A percentile compares a stretch with the other conserved stretches of the same genome.
These are phyloP conservation scores for Lenwebbia sp. DNA, from an alignment of 345 rosid species.

Conservation along the genomic window DNA sequence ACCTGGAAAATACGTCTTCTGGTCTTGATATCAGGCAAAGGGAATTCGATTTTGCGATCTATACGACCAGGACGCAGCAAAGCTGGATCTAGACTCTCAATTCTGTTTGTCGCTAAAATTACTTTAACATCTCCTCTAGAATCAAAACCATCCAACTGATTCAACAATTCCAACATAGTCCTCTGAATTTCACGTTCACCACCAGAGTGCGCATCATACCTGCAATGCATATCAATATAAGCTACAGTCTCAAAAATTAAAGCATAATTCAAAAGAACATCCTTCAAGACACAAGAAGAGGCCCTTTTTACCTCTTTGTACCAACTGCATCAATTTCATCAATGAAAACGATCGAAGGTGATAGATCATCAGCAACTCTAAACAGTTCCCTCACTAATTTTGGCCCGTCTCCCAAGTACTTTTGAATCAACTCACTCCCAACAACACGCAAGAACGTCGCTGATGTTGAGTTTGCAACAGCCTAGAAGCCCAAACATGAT, in stretches of 20 bases:
- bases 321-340: constrained; percentile 99
- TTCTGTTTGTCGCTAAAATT: constrained; percentile 91
- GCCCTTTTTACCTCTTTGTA: constrained; percentile 55
- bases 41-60: constrained; percentile 94
- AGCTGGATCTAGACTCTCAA: constrained; percentile 96
- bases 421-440: constrained; percentile 95
- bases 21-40: constrained; percentile 98
- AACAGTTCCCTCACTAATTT: constrained; percentile 93
- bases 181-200: constrained; percentile 98
- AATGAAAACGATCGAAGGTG: constrained; percentile 92
- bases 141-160: constrained; percentile 95
- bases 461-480: constrained; percentile 95
- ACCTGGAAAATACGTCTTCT: constrained; percentile 98
- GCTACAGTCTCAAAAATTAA: neutral
- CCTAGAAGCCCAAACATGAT: constrained; percentile 31
- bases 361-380: constrained; percentile 91
- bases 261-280: neutral
- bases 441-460: constrained; percentile 96
- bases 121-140: constrained; percentile 98
- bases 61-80: constrained; percentile 93
- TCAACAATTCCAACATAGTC: constrained; percentile 93
- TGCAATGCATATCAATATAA: constrained; percentile 2
- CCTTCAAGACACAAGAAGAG: neutral
- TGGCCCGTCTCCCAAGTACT: constrained; percentile 96
- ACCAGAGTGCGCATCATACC: constrained; percentile 95